A percentile compares a stretch with the other conserved stretches of the same genome.
Conservation (phyloP, 345 rosid species). For the Erysimum cheiranthoides region DNA sequence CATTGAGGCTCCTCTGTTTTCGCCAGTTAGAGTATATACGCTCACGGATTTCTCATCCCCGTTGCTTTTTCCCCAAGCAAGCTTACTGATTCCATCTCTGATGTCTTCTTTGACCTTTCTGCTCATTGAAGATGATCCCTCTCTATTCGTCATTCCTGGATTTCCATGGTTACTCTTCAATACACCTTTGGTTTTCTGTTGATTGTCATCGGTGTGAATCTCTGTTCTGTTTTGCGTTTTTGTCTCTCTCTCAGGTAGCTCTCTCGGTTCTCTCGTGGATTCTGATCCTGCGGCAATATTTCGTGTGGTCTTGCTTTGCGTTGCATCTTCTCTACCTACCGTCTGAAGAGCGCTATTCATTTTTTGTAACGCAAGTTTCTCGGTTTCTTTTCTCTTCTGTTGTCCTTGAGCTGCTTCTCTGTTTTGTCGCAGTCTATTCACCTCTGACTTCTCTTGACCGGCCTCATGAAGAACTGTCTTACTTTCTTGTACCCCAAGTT, state of each 20-base stretch:
- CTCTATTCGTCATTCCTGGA: slow-evolving; percentile 39
- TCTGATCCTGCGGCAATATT: slow-evolving; percentile 48
- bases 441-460: slow-evolving; percentile 1
- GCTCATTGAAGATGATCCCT: slow-evolving; percentile 49
- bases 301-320: slow-evolving; percentile 36
- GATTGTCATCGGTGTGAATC: slow-evolving; percentile 41
- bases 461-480: not conserved
- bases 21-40: slow-evolving; percentile 75
- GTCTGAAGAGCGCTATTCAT: slow-evolving; percentile 19
- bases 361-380: slow-evolving; percentile 34
- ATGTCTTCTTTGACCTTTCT: slow-evolving; percentile 60
- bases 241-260: slow-evolving; percentile 19
- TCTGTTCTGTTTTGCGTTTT: slow-evolving; percentile 38
- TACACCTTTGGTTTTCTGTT: slow-evolving; percentile 41
- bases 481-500: not conserved
- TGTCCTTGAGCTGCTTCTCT: slow-evolving; percentile 14
- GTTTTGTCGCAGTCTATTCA: no score
- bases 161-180: slow-evolving; percentile 30
- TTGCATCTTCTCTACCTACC: slow-evolving; percentile 37
- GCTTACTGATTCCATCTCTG: slow-evolving; percentile 60
- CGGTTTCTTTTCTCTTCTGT: slow-evolving; percentile 34
- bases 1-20: slow-evolving; percentile 88
- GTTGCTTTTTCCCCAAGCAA: slow-evolving; percentile 53
- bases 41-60: slow-evolving; percentile 51
- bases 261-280: slow-evolving; percentile 37